Evolutionary conservation across 1,284 basidiomycete species (phyloP).

Genomic region (Microbotryum silenes-acaulis): DNA sequence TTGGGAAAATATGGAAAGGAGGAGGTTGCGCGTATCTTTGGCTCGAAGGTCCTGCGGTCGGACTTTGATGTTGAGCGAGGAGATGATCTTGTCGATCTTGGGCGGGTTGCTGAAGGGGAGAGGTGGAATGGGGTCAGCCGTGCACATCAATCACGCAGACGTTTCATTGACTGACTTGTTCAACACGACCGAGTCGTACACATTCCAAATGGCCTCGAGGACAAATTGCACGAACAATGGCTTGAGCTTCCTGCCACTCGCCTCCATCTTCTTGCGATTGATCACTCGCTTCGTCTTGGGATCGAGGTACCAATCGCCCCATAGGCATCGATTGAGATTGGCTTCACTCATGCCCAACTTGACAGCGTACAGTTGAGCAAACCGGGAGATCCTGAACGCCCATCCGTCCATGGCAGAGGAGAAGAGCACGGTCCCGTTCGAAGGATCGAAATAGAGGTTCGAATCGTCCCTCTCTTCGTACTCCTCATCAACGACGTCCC

Average conservation of each 20-base stretch:
- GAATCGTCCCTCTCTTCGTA: constrained; percentile 95
- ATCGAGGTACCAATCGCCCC: constrained; percentile 97
- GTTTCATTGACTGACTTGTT: constrained; percentile 62
- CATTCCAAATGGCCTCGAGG: constrained; percentile 93
- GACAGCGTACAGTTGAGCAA: constrained; percentile 82
- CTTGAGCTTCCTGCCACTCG: constrained; percentile 53
- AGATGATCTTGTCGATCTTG: constrained; percentile 82
- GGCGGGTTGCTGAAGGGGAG: constrained; percentile 62
- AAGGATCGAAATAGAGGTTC: constrained; percentile 95
- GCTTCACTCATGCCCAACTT: constrained; percentile 88
- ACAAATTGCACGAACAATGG: constrained; percentile 98
- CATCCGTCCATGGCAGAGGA: constrained; percentile 94
- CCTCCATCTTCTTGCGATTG: constrained; percentile 68
- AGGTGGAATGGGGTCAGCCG: background rate
- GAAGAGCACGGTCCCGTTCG: constrained; percentile 93
- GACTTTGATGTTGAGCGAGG: constrained; percentile 73
- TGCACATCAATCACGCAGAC: background rate
- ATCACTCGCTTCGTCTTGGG: constrained; percentile 93
- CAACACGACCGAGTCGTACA: constrained; percentile 78
- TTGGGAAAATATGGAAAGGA: constrained; percentile 82
- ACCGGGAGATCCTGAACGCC: constrained; percentile 92
- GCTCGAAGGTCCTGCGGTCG: constrained; percentile 81
- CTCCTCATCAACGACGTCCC: constrained; percentile 42
- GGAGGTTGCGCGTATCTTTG: constrained; percentile 77
- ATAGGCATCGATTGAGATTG: constrained; percentile 78